Base-by-base conservation (phyloP, 1,284 basidiomycete genomes). In the Trametes sp. region DNA sequence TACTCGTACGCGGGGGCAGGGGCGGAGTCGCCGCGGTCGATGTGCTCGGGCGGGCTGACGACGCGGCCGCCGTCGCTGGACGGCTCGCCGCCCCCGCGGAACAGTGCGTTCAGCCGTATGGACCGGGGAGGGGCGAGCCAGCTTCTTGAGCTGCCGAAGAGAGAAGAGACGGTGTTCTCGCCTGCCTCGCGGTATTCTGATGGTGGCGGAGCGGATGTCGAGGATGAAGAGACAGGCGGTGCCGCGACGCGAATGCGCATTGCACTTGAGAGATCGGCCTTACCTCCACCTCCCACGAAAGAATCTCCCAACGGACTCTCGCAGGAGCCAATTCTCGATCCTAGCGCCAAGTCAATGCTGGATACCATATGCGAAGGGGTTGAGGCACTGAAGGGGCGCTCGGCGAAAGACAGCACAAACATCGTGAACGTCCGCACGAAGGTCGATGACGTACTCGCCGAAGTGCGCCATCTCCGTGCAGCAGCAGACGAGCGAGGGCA, bases 181-280 rank as follows among this genome's bases (percentile, higher is more conserved):
- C 71, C 72, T 2, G 65, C 64, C 2, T 74, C 73, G 11, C 38
- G 54, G 36, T 74, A 74, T 55, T 75, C 73, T 0, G 56, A 60
- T 8, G 66, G 68, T 35, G 63, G 63, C 10, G 53, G 45, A n/a
- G 45, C 14, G 24, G 29, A 6, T 24, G n/a, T 1, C 2, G 38
- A 36, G 7, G 35, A 14, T 16, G 9, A 38, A 19, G 38, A 41
- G 2, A 10, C 16, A 0, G 26, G 16, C 1, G 33, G 38, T 9
- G 64, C 36, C 10, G 53, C 42, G 2, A 36, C 54, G 23, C 57
- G 46, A 24, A 57, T 42, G 1, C 28, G 23, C 26, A 59, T 38
- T 31, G 53, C 46, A 6, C 56, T 66, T 33, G 49, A 54, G 23
- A 35, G 36, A 28, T 9, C 36, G 19, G 38, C 51, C 7, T 14